These are phyloP conservation scores for Leptographium radiaticola DNA, from an alignment of 2,329 filamentous ascomycete species.

Conservation along the genomic window DNA sequence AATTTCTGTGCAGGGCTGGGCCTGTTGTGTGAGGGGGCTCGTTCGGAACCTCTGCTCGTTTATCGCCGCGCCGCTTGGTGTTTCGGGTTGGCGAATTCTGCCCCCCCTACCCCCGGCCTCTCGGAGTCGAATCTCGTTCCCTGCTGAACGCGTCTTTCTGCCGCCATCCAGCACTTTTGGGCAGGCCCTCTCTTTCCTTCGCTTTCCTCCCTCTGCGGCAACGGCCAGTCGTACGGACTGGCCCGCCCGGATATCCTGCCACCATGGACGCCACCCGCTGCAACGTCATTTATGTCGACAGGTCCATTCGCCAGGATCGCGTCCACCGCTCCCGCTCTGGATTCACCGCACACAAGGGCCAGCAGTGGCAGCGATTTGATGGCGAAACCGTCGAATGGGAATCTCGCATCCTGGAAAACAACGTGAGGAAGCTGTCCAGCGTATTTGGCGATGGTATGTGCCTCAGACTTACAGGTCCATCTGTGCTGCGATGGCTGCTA, in stretches of 20 bases:
- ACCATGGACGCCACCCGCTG: constrained; percentile 45
- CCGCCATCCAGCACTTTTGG: background rate
- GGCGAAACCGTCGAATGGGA: constrained; percentile 16
- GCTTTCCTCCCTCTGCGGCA: constrained; percentile 21
- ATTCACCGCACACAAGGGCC: constrained; percentile 9
- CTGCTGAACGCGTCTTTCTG: background rate
- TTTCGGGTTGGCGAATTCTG: constrained; percentile 12
- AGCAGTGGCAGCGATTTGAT: background rate
- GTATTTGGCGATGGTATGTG: constrained; percentile 41
- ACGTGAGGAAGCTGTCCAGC: constrained; percentile 36
- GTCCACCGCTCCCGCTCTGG: constrained; percentile 21
- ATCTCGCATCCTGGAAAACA: constrained; percentile 27
- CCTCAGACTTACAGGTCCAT: background rate
- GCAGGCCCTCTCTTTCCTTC: background rate
- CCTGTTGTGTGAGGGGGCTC: constrained; percentile 7
- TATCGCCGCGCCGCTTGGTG: constrained; percentile 10
- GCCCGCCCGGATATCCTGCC: constrained; percentile 34
- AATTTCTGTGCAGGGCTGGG: constrained; percentile 5
- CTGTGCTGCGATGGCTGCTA: background rate
- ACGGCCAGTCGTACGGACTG: constrained; percentile 47
- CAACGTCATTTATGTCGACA: constrained; percentile 49
- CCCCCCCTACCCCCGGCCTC: background rate
- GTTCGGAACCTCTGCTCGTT: constrained; percentile 5
- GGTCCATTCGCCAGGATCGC: constrained; percentile 34
- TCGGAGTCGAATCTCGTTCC: background rate